phyloP scores from a whole-genome alignment of 2,329 filamentous ascomycete species.

The Fonsecaea multimorphosa region DNA sequence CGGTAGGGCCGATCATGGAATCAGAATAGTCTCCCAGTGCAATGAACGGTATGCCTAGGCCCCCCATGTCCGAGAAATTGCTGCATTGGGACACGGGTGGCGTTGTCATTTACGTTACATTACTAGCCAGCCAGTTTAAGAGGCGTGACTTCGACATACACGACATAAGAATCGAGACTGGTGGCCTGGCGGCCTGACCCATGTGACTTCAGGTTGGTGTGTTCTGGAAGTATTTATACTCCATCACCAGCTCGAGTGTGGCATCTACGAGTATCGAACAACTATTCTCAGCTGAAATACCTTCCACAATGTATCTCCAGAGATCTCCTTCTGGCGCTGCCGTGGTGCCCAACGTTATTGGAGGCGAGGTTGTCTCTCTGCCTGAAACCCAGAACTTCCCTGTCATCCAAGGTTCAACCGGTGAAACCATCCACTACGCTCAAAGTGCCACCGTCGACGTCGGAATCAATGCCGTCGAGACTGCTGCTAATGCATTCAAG shows the following conservation, averaged over 20 bases:
- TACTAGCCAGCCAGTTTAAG: neutral
- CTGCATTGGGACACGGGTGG: neutral
- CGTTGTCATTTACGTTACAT: neutral
- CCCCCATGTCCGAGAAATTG: neutral
- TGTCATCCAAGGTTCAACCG: conserved; percentile 12
- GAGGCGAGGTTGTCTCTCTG: conserved; percentile 11
- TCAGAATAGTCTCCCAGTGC: neutral
- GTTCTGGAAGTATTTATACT: neutral
- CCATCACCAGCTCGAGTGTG: neutral
- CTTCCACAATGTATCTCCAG: conserved; percentile 5
- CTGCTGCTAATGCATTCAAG: conserved; percentile 19
- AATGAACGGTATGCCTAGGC: neutral
- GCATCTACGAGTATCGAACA: neutral
- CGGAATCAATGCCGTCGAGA: conserved; percentile 14
- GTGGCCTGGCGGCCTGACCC: neutral
- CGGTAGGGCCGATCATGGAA: too few relatives aligned
- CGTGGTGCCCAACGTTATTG: conserved; percentile 23
- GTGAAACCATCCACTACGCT: conserved; percentile 18
- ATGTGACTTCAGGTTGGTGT: neutral
- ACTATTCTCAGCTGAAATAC: neutral
- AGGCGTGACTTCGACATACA: neutral
- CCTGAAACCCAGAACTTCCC: conserved; percentile 24
- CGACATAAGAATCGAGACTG: neutral
- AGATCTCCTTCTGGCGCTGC: neutral
- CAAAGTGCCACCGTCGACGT: conserved; percentile 26